Base-by-base conservation (phyloP, 805 yeast genomes). In the Candida maesae region DNA sequence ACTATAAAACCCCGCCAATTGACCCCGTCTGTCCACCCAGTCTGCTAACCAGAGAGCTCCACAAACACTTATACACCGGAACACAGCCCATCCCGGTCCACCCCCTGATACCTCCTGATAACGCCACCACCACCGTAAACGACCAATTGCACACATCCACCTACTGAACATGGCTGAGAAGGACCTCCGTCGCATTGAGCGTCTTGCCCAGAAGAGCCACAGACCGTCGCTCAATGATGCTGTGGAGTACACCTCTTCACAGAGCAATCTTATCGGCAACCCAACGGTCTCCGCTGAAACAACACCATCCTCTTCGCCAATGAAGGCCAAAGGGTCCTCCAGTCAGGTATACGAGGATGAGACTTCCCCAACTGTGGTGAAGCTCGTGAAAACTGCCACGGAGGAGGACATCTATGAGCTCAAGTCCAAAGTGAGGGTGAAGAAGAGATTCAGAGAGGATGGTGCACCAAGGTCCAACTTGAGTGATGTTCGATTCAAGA, bases 381-480 rank as follows among this genome's bases (percentile, higher is more conserved):
- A 42, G n/a, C 34, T 45, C 2, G 16, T 49, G 11, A 48, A 38
- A 33, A 39, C 46, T 26, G 39, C 48, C 6, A 44, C 50, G 3
- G 41, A 53, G 26, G 49, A 43, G 23, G 52, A 55, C 17, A 35
- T 51, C n/a, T 45, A 43, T 24, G 50, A 49, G 26, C 18, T 55
- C n/a, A 49, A 43, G 15, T 39, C 52, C 1, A 43, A 35, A 17
- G 39, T 51, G 12, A 39, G 33, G 6, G 52, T 50, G 3, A 49
- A 53, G 33, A 44, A 42, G 20, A 38, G 50, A 13, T 55, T 45
- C 29, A 43, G 40, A 25, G 37, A 41, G n/a, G 55, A 58, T 21
- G 64, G 64, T 5, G 25, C 32, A 2, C 56, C 58, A 2, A 46
- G 47, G 39, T 56, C 61, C 1, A 52, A 49, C 14, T 41, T 60